Conservation (phyloP, 1,139 yeast genomes). For the Sugiyamaella grinbergsii region DNA sequence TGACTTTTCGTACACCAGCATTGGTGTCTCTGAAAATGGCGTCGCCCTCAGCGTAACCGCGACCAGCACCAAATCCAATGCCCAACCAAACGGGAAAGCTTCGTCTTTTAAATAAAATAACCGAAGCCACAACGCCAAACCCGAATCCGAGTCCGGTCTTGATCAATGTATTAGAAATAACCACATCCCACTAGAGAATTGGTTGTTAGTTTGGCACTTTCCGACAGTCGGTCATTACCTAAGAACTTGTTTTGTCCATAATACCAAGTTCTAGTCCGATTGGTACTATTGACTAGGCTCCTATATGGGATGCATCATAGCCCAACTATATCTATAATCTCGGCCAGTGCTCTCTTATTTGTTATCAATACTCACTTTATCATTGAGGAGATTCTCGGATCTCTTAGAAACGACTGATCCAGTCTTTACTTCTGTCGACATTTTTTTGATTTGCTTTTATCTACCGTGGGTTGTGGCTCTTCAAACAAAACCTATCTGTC, state of each 20-base stretch:
- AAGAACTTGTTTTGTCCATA: too few species aligned
- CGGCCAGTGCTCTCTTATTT: background rate
- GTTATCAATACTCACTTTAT: conserved; percentile 52
- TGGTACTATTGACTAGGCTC: too few species aligned
- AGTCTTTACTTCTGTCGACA: conserved; percentile 16
- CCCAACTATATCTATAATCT: background rate
- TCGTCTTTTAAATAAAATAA: conserved; percentile 86
- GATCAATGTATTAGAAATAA: conserved; percentile 88
- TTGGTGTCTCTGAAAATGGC: conserved; percentile 73
- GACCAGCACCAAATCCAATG: conserved; percentile 92
- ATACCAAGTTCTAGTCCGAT: too few species aligned
- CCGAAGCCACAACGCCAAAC: conserved; percentile 94
- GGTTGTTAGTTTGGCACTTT: background rate
- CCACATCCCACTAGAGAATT: conserved; percentile 82
- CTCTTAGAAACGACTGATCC: conserved; percentile 41
- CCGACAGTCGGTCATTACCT: too few species aligned
- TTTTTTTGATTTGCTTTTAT: background rate
- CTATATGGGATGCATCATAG: too few species aligned
- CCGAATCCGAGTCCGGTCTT: conserved; percentile 98
- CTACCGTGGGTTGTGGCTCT: background rate
- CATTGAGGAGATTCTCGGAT: conserved; percentile 72
- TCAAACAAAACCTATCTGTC: background rate
- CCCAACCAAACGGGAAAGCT: conserved; percentile 98
- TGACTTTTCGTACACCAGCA: conserved; percentile 44
- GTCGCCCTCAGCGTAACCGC: conserved; percentile 98